Base-by-base conservation (phyloP, 768 basidiomycete genomes). In the Leccinum rimulosum region DNA sequence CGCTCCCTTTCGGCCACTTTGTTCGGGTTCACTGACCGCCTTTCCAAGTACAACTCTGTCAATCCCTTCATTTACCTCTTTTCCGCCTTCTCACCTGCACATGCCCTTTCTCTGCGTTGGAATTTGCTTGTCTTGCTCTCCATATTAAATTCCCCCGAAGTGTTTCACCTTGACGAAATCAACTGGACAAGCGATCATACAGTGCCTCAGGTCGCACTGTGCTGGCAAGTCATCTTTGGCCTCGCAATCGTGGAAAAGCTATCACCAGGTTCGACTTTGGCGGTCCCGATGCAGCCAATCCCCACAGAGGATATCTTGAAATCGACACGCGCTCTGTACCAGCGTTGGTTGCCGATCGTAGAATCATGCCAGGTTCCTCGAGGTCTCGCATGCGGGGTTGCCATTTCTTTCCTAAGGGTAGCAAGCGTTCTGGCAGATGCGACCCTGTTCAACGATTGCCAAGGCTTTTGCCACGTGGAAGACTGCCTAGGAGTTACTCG, bases 321-420 rank as follows among this genome's bases (percentile, higher is more conserved):
- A 45, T 65, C 75, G 22, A 55, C 73, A 7, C 71, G 72, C 12
- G 58, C 72, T 15, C 66, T 83, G n/a, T 82, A 79, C 78, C 65
- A 61, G 22, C 64, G 56, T 17, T 86, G 83, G 81, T 63, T 62
- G 55, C 66, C 28, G 43, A 58, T 51, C 56, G 64, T 54, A 14
- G 54, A 56, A n/a, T 22, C 64, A 58, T 27, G 66, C 69, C 57
- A 65, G 3, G 70, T 81, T 7, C 67, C 74, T n/a, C 76, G 76
- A 22, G 59, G 61, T 43, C 48, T 72, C 22, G 49, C 61, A 3
- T 60, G 63, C 28, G 72, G 73, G 8, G 69, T 82, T 36, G 61
- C 75, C 5, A 69, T 75, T 6, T 69, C 80, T 1, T 83, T 85
- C 64, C 68, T 85, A 31, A 79, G 73, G 48, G 64, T 84, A 33